Conservation (phyloP, 2,329 filamentous ascomycete genomes). For the Neoarthrinium moseri region DNA sequence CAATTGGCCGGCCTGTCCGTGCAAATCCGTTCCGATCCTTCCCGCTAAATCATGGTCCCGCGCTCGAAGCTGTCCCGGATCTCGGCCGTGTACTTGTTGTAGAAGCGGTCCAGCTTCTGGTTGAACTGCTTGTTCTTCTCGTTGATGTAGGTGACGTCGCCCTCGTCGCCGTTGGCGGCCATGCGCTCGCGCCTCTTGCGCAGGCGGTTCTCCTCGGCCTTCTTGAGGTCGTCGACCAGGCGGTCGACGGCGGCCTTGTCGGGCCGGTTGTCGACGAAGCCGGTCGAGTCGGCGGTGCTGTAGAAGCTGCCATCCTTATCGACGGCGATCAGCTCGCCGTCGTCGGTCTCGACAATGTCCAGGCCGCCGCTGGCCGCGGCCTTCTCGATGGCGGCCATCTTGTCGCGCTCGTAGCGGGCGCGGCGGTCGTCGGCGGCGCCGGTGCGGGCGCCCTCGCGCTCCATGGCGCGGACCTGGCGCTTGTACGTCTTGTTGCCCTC, state of each 20-base stretch:
- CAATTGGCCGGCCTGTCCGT: no score
- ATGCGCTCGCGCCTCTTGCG: constrained; percentile 84
- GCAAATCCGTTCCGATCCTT: no score
- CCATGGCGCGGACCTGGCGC: constrained; percentile 77
- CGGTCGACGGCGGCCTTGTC: constrained; percentile 84
- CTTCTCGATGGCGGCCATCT: constrained; percentile 79
- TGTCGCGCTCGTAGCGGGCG: constrained; percentile 85
- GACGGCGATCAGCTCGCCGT: constrained; percentile 90
- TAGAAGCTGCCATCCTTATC: constrained; percentile 91
- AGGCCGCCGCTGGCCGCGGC: constrained; percentile 82
- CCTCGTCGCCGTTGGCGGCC: constrained; percentile 76
- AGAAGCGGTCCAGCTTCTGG: constrained; percentile 92
- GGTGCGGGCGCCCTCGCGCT: constrained; percentile 79
- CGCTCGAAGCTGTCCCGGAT: constrained; percentile 97
- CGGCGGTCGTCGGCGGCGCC: constrained; percentile 65
- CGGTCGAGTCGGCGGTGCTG: constrained; percentile 78
- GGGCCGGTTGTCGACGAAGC: constrained; percentile 82
- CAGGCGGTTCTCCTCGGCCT: constrained; percentile 81
- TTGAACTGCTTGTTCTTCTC: constrained; percentile 99
- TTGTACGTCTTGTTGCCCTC: constrained; percentile 94
- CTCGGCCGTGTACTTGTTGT: constrained; percentile 97
- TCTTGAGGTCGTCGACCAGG: constrained; percentile 79
- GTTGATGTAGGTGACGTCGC: constrained; percentile 98
- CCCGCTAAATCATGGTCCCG: constrained; percentile 79
- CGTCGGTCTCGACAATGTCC: constrained; percentile 93